A percentile compares a stretch with the other conserved stretches of the same genome.
Evolutionary conservation across 148 eudicot genomes (phyloP).

Genomic region (Cornus suecica): DNA sequence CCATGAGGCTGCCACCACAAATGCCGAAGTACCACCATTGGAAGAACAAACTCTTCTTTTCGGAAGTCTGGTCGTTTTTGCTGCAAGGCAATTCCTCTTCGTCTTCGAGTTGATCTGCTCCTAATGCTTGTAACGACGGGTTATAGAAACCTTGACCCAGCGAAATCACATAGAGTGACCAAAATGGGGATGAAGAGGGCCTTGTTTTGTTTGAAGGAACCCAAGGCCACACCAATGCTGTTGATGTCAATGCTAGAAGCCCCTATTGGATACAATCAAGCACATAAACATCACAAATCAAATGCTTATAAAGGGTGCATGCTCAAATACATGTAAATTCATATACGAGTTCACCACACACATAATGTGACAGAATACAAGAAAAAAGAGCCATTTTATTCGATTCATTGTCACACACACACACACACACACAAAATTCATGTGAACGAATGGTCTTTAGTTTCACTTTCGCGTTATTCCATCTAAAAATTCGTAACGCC

Average conservation of each 20-base stretch:
- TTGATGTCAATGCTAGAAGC: conserved; percentile 73
- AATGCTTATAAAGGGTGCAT: not conserved
- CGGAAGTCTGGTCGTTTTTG: conserved; percentile 30
- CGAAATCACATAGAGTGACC: conserved; percentile 76
- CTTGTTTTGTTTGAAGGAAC: conserved; percentile 23
- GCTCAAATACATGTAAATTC: not conserved
- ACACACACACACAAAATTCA: too few species aligned
- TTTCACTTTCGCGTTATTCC: too few species aligned
- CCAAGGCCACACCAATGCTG: conserved; percentile 50
- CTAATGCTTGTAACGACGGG: conserved; percentile 87
- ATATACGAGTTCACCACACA: not conserved
- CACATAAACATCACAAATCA: not conserved
- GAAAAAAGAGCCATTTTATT: too few species aligned
- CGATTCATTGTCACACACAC: too few species aligned
- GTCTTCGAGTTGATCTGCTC: conserved; percentile 71
- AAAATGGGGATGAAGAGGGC: conserved; percentile 46
- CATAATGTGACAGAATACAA: not conserved
- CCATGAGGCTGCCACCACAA: conserved; percentile 79
- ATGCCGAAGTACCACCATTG: conserved; percentile 95
- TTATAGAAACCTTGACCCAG: conserved; percentile 86
- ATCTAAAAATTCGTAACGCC: too few species aligned
- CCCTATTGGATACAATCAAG: conserved; percentile 40
- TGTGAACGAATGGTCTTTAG: too few species aligned
- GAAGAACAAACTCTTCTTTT: conserved; percentile 63
- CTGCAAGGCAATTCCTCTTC: conserved; percentile 46